A percentile compares a stretch with the other conserved stretches of the same genome.
Evolutionary conservation across 768 basidiomycete species (phyloP).

Genomic region (Aureoboletus auriporus): DNA sequence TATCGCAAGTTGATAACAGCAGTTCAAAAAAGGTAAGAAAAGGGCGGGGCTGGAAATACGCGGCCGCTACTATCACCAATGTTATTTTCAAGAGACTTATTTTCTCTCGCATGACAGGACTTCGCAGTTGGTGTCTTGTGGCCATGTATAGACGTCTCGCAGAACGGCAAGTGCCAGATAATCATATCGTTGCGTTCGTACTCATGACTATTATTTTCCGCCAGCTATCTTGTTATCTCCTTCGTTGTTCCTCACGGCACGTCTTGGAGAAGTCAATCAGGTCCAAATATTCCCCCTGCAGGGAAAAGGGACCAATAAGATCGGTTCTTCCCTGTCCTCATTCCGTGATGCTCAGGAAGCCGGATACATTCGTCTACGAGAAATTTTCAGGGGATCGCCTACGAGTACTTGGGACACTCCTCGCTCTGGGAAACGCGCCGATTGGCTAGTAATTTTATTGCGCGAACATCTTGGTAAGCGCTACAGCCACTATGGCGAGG

Average conservation of each 20-base stretch:
- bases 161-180: slow-evolving; percentile 46
- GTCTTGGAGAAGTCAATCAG: slow-evolving; percentile 45
- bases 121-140: slow-evolving; percentile 70
- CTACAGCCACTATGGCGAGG: background rate
- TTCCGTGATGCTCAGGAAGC: slow-evolving; percentile 50
- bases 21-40: slow-evolving; percentile 32
- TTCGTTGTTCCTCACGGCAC: slow-evolving; percentile 59
- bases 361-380: slow-evolving; percentile 47
- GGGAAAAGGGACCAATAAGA: slow-evolving; percentile 32
- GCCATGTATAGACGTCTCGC: slow-evolving; percentile 64
- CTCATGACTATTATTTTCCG: slow-evolving; percentile 8
- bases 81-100: slow-evolving; percentile 12
- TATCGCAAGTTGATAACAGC: slow-evolving; percentile 40
- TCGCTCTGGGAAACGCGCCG: slow-evolving; percentile 37
- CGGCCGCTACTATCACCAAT: slow-evolving; percentile 2
- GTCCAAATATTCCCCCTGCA: slow-evolving; percentile 49
- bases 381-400: slow-evolving; percentile 30
- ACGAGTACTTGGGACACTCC: slow-evolving; percentile 16
- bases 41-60: slow-evolving; percentile 7
- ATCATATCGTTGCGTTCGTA: slow-evolving; percentile 6
- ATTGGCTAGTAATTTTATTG: slow-evolving; percentile 67
- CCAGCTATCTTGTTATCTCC: slow-evolving; percentile 54
- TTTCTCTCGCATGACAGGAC: slow-evolving; percentile 35
- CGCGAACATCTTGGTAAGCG: slow-evolving; percentile 65
- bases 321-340: slow-evolving; percentile 45